phyloP scores from a whole-genome alignment of 2,329 filamentous ascomycete species.

The Hysterium pulicare region DNA sequence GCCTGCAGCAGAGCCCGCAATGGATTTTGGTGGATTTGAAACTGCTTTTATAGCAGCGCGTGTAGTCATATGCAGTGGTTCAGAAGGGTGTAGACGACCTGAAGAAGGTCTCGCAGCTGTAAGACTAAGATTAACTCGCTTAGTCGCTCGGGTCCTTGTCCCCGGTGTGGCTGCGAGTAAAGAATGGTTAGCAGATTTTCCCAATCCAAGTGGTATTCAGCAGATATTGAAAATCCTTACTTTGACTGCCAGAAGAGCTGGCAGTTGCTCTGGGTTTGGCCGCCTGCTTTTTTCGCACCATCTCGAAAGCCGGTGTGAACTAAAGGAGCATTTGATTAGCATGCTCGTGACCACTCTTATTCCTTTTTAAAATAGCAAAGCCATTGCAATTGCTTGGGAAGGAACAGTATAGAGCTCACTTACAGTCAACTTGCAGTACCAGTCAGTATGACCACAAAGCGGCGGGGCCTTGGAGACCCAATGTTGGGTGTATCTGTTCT shows the following conservation, averaged over 20 bases:
- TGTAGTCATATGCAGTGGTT: conserved; percentile 50
- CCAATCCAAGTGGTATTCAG: no score
- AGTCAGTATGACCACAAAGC: no score
- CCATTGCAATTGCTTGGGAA: no score
- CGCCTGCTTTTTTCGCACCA: conserved; percentile 1
- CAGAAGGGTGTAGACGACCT: conserved; percentile 46
- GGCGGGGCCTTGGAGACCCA: no score
- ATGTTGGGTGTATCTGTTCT: no score
- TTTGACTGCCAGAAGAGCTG: no score
- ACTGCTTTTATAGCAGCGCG: conserved; percentile 40
- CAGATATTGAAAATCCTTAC: no score
- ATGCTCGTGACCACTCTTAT: conserved; percentile 2
- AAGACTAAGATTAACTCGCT: conserved; percentile 30
- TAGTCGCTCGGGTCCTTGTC: conserved; percentile 30
- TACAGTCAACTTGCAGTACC: no score
- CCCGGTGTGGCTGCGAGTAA: conserved; percentile 29
- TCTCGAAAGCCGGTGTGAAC: background rate
- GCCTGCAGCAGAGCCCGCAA: conserved; percentile 30
- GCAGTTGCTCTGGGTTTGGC: no score
- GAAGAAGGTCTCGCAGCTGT: conserved; percentile 32
- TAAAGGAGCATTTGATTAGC: conserved; percentile 1
- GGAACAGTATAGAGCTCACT: no score
- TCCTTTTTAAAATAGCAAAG: no score
- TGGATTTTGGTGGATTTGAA: conserved; percentile 33
- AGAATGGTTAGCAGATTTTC: conserved; percentile 21